phyloP scores from a whole-genome alignment of 768 basidiomycete genomes.

The Trametes elegans region DNA sequence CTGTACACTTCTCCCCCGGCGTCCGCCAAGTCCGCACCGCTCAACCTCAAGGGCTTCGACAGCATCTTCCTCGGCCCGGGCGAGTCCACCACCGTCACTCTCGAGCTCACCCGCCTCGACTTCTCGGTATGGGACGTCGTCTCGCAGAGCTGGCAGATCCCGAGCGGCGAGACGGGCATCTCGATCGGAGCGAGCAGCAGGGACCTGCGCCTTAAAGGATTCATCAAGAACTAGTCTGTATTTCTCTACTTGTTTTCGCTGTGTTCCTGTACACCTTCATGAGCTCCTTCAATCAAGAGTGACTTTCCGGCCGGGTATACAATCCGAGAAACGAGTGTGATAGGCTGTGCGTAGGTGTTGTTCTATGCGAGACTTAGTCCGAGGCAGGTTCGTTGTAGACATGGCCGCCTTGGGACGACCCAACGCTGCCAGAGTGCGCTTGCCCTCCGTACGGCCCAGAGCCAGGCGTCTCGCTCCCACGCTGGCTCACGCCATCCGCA shows the following conservation, averaged over 20 bases:
- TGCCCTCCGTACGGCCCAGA: constrained; percentile 3
- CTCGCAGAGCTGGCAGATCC: constrained; percentile 54
- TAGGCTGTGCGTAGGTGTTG: background rate
- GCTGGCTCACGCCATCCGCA: constrained; percentile 3
- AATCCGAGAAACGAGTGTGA: background rate
- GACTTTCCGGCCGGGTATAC: background rate
- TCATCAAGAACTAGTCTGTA: constrained; percentile 28
- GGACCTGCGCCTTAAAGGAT: constrained; percentile 50
- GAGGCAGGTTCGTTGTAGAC: constrained; percentile 12
- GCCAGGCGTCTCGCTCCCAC: background rate
- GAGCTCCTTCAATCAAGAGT: background rate
- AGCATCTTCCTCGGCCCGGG: constrained; percentile 40
- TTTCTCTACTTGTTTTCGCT: background rate
- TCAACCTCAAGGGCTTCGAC: constrained; percentile 35
- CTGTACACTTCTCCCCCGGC: constrained; percentile 62
- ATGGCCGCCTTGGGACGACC: constrained; percentile 11
- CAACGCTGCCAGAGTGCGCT: constrained; percentile 5
- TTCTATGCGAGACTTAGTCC: background rate
- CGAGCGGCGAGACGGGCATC: constrained; percentile 43
- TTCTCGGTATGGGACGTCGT: constrained; percentile 55
- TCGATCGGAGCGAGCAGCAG: constrained; percentile 24
- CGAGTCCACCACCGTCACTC: constrained; percentile 43
- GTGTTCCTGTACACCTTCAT: background rate
- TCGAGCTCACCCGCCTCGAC: constrained; percentile 49
- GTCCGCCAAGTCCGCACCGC: constrained; percentile 31